Conservation (phyloP, 176 grass and related monocot genomes). For the Oryza glaberrima region DNA sequence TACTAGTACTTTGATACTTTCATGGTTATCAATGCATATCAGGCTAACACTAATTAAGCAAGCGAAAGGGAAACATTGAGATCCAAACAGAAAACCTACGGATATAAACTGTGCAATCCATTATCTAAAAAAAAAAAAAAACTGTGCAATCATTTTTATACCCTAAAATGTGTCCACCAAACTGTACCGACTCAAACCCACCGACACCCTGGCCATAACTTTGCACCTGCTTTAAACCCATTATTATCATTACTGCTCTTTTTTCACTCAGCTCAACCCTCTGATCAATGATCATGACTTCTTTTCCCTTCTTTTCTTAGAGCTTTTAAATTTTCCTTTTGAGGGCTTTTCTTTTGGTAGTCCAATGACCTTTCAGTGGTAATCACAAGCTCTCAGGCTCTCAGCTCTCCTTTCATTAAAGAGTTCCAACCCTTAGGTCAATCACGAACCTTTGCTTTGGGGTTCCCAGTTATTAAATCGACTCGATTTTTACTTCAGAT, state of each 20-base stretch:
- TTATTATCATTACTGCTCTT: constrained; percentile 23
- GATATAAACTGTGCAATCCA: not conserved
- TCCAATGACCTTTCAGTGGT: not conserved
- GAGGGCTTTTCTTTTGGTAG: constrained; percentile 11
- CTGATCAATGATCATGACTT: not conserved
- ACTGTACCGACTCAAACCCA: constrained; percentile 28
- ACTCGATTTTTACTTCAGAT: not conserved
- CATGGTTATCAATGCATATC: not conserved
- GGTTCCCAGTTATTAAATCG: not conserved
- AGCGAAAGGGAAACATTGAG: not conserved
- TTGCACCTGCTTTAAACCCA: constrained; percentile 2
- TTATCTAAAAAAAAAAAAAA: too few species aligned
- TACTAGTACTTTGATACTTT: not conserved
- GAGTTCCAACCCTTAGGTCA: constrained; percentile 19
- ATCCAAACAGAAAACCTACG: not conserved
- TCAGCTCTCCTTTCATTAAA: constrained; percentile 25
- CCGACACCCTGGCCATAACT: constrained; percentile 37
- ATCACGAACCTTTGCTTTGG: constrained; percentile 6
- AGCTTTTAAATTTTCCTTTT: not conserved
- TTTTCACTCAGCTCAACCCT: not conserved
- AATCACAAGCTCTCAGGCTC: constrained; percentile 19
- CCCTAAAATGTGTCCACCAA: not conserved
- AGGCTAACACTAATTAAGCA: not conserved
- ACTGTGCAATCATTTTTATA: not conserved
- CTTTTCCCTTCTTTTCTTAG: constrained; percentile 4